phyloP scores from a whole-genome alignment of 768 basidiomycete species.

The Gelatoporia subvermispora region DNA sequence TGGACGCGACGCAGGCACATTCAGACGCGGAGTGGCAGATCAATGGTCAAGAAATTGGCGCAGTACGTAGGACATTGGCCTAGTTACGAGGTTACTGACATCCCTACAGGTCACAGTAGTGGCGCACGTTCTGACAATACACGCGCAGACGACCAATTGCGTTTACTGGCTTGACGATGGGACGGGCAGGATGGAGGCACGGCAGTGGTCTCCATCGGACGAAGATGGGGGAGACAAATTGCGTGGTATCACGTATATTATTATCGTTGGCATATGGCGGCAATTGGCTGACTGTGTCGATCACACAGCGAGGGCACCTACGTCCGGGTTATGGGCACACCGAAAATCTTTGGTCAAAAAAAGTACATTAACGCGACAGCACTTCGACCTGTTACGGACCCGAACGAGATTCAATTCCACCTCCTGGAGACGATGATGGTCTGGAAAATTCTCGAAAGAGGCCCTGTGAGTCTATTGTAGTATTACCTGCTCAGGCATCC shows the following conservation, averaged over 20 bases:
- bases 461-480: constrained; percentile 42
- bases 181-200: constrained; percentile 70
- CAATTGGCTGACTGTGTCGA: not conserved
- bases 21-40: constrained; percentile 86
- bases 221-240: constrained; percentile 50
- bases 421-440: constrained; percentile 69
- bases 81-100: not conserved
- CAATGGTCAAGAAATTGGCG: constrained; percentile 75
- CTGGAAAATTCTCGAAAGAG: constrained; percentile 60
- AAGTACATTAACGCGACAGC: constrained; percentile 76
- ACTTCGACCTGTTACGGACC: constrained; percentile 63
- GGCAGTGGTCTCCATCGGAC: constrained; percentile 70
- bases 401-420: constrained; percentile 81
- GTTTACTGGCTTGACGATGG: constrained; percentile 84
- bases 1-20: constrained; percentile 75
- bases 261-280: not conserved
- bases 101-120: constrained; percentile 60
- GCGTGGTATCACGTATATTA: constrained; percentile 42
- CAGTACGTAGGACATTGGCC: constrained; percentile 45
- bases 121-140: constrained; percentile 64
- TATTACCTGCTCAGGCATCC: not conserved
- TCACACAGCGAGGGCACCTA: constrained; percentile 62
- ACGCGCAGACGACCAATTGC: constrained; percentile 73
- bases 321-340: constrained; percentile 73
- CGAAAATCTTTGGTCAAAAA: constrained; percentile 81